Evolutionary conservation across 306 rosid species (phyloP), one percentile per base, ranked within the genome.

Genomic region (Gynostemma pentaphyllum): DNA sequence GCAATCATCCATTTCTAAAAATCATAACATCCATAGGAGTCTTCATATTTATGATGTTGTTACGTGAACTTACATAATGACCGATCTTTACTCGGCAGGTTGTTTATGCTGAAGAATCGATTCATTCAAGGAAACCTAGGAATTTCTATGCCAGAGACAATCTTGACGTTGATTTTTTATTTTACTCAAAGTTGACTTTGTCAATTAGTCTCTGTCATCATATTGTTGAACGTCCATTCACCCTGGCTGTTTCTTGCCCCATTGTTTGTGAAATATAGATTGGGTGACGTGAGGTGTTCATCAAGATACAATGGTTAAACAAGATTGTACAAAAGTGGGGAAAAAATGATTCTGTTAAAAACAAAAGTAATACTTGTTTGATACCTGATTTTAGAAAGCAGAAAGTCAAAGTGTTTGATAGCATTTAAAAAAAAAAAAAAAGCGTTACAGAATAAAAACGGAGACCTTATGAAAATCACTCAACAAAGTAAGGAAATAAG

Each of bases 51-150:
- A n/a, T 41, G n/a, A 6, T 14, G 27, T 27, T 29, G 53, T 44
- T 62, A 44, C n/a, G 18, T 5, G 39, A 49, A 41, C 39, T 65
- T 66, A 59, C 48, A 63, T 70, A 27, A 27, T 56, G 53, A 16
- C 74, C 64, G 51, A 16, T 69, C n/a, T 49, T 74, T 45, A 45
- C 68, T 42, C 78, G 71, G 70, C 87, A 91, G 98, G 67, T 91
- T 46, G 78, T 91, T 62, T 74, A 76, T 45, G 42, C 76, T 47
- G 84, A 79, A 72, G 98, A 91, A 72, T 68, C 76, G 75, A 74
- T 69, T 55, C 75, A 76, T 68, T 70, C 41, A 15, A 70, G 81
- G 49, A 81, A 75, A 75, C 47, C 23, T 45, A 76, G 62, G 44
- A 72, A 80, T 63, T 73, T 78, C 71, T 68, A 62, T 27, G 71